These are phyloP conservation scores for Pleurotus tuber-regium DNA, from an alignment of 768 basidiomycete genomes.

Conservation along the genomic window DNA sequence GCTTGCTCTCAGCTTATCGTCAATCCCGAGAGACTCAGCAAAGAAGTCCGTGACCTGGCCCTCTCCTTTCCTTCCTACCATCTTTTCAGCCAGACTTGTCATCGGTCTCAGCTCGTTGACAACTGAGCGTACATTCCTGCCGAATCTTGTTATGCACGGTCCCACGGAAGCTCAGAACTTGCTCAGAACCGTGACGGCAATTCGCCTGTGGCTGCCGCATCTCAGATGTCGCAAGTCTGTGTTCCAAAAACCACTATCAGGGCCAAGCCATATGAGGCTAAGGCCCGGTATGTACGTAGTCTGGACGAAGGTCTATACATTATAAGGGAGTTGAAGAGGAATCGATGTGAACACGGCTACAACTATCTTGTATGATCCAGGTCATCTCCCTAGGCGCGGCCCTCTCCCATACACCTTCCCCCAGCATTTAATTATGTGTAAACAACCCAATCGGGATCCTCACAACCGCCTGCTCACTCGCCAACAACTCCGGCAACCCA, in stretches of 20 bases:
- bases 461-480: slow-evolving; percentile 35
- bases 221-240: slow-evolving; percentile 12
- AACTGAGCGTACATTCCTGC: slow-evolving; percentile 44
- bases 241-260: neutral
- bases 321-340: slow-evolving; percentile 34
- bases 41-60: slow-evolving; percentile 10
- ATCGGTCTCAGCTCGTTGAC: slow-evolving; percentile 45
- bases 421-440: no score
- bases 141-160: slow-evolving; percentile 63
- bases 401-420: no score
- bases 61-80: slow-evolving; percentile 35
- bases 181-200: slow-evolving; percentile 50
- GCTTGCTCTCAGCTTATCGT: slow-evolving; percentile 40
- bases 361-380: slow-evolving; percentile 16
- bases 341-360: slow-evolving; percentile 23
- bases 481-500: slow-evolving; percentile 41
- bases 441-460: slow-evolving; percentile 42
- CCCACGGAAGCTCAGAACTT: no score
- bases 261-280: slow-evolving; percentile 24
- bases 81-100: slow-evolving; percentile 43
- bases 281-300: slow-evolving; percentile 44
- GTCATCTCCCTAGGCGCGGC: neutral
- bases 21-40: slow-evolving; percentile 16
- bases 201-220: slow-evolving; percentile 44
- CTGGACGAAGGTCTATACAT: slow-evolving; percentile 51